Conservation (phyloP, 495 filamentous ascomycete species). For the Terfezia claveryi region DNA sequence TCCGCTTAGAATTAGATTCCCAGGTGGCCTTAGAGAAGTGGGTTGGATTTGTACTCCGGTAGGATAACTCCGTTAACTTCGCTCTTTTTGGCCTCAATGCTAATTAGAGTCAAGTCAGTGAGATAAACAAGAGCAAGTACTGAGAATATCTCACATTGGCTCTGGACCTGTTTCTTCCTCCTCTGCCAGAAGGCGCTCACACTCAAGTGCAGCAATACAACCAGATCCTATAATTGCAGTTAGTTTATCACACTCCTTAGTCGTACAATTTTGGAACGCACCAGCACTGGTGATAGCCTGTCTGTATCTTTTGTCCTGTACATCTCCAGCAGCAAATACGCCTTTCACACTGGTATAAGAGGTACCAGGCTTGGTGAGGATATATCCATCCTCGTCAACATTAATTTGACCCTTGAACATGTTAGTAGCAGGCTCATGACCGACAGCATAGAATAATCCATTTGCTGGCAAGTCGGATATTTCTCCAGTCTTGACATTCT, state of each 20-base stretch:
- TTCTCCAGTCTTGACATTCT: constrained; percentile 54
- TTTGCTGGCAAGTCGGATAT: constrained; percentile 67
- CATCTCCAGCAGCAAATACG: constrained; percentile 91
- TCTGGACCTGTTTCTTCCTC: constrained; percentile 27
- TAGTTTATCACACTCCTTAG: constrained; percentile 13
- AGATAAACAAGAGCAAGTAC: not conserved
- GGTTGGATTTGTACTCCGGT: constrained; percentile 15
- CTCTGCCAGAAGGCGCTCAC: constrained; percentile 76
- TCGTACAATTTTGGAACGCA: constrained; percentile 25
- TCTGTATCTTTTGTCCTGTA: constrained; percentile 95
- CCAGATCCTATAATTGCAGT: constrained; percentile 47
- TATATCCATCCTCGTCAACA: constrained; percentile 67
- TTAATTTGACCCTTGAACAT: constrained; percentile 75
- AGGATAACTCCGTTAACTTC: constrained; percentile 24
- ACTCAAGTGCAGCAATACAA: constrained; percentile 84
- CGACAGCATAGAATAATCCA: constrained; percentile 93
- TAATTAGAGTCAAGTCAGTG: constrained; percentile 6
- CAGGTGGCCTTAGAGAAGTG: constrained; percentile 12
- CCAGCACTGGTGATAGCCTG: constrained; percentile 96
- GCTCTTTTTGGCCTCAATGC: constrained; percentile 25
- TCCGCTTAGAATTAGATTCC: no score
- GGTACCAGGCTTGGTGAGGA: constrained; percentile 72
- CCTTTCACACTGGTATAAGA: constrained; percentile 73
- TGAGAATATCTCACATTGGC: constrained; percentile 11
- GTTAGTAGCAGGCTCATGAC: constrained; percentile 78